Percentiles rank a stretch among this genome's conserved stretches.
These are phyloP conservation scores for Jasminum sambac DNA, from an alignment of 257 asterid species.

Conservation along the genomic window DNA sequence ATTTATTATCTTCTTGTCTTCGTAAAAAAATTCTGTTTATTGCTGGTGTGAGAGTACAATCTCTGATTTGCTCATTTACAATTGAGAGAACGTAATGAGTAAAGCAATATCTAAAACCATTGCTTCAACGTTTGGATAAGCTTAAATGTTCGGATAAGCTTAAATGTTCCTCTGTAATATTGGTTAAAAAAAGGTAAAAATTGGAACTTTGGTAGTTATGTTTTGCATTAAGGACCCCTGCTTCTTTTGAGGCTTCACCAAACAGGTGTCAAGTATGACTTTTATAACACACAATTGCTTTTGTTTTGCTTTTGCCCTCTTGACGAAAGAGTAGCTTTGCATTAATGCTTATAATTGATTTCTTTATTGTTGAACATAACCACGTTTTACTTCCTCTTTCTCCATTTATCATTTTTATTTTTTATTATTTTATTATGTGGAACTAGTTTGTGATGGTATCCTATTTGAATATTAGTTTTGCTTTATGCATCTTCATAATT, in stretches of 20 bases:
- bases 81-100: background rate
- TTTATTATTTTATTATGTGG: background rate
- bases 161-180: background rate
- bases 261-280: background rate
- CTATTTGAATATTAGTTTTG: constrained; percentile 12
- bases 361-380: background rate
- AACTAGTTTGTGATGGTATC: background rate
- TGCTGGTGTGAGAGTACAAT: background rate
- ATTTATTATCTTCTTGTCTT: background rate
- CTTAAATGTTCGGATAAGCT: background rate
- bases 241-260: background rate
- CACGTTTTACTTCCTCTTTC: background rate
- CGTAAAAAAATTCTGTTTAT: background rate
- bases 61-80: background rate
- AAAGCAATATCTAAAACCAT: background rate
- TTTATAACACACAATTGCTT: background rate
- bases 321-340: background rate
- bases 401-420: background rate
- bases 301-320: background rate
- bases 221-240: background rate
- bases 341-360: background rate
- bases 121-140: background rate
- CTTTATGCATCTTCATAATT: constrained; percentile 13
- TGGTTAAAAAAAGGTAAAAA: background rate
- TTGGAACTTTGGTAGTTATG: background rate